Conservation (phyloP, 148 eudicot genomes). For the Fallopia convolvulus region DNA sequence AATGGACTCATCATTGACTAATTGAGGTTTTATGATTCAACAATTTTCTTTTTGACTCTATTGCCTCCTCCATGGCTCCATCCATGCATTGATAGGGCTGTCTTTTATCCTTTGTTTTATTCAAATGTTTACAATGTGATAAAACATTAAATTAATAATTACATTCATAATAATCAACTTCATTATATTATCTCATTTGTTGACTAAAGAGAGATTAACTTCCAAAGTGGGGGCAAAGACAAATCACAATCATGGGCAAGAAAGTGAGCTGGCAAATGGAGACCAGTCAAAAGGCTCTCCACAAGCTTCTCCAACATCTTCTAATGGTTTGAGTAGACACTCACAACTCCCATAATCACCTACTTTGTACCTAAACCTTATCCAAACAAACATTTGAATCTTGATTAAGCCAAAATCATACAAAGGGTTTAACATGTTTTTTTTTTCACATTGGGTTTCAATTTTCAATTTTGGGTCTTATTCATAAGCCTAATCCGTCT, state of each 20-base stretch:
- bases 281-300: constrained; percentile 5
- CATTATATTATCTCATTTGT: neutral
- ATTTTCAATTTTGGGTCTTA: too few relatives aligned
- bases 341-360: neutral
- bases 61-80: neutral
- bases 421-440: neutral
- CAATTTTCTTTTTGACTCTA: neutral
- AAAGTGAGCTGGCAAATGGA: neutral
- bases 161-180: neutral
- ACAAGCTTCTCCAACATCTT: constrained; percentile 8
- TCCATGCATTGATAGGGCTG: neutral
- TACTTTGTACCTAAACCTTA: neutral
- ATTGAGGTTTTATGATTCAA: neutral
- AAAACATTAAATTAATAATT: too few relatives aligned
- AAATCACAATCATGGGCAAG: constrained; percentile 6
- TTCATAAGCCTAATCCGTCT: too few relatives aligned
- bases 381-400: neutral
- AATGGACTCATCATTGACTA: constrained; percentile 1
- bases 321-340: neutral
- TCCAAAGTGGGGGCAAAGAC: neutral
- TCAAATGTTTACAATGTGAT: neutral
- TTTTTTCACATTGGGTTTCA: too few relatives aligned
- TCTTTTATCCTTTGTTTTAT: neutral
- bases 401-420: neutral
- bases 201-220: neutral